Base-by-base conservation (phyloP, 148 eudicot species). In the Drosera capensis region DNA sequence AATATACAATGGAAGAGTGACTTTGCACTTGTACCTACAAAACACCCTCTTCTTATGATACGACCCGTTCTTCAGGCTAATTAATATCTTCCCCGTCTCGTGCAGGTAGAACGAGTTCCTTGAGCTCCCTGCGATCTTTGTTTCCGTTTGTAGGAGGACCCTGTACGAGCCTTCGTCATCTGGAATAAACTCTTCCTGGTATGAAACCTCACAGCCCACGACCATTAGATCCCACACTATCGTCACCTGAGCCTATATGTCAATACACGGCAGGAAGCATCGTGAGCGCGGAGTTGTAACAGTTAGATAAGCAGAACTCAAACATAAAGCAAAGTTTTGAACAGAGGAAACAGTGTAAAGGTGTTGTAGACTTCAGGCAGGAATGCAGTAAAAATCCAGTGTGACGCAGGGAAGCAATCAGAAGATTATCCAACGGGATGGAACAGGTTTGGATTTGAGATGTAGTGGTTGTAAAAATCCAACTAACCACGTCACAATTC, bases 81-180 rank as follows among this genome's bases (percentile, higher is more conserved):
- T 70, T 9, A 77, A 65, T 8, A 87, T 79, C 44, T 64, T 77
- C 28, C 96, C 96, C 3, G 94, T 82, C 56, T 87, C 96, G 43
- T 65, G 52, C 20, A 82, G 67, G 54, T 82, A 71, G 59, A 77
- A 87, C 0, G 82, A 74, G 53, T 68, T 79, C 43, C 86, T 73
- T 1, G 62, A 52, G 28, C 71, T 61, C 13, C 42, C 65, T 40
- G 20, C 59, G 60, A 79, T 59, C 20, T 56, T 77, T 59, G 57
- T 75, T 57, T 82, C 77, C n/a, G 60, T 59, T 9, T 62, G 78
- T 21, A 87, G 43, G 68, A 74, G 51, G 2, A 87, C 58, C 51
- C 51, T 70, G 63, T 87, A 87, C 1, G 96, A 87, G 40, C 96
- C 80, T 72, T 82, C 90, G 39, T 87, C 94, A 0, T 74, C 66